Evolutionary conservation across 371 early-diverging fungal genomes (phyloP).

Genomic region (Massospora cicadina): DNA sequence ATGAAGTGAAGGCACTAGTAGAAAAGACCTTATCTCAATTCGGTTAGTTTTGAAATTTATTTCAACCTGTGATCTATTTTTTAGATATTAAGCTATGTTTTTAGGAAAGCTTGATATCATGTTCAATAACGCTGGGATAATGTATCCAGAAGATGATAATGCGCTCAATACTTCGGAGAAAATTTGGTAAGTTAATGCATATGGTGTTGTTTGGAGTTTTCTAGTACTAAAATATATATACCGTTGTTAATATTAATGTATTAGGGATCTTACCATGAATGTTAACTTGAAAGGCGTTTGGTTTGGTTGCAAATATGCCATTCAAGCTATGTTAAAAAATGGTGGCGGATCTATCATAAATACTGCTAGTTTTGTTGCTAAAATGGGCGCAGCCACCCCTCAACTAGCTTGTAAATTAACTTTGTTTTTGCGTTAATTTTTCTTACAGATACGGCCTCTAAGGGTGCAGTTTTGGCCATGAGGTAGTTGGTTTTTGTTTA

Average conservation of each 20-base stretch:
- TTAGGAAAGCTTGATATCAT: conserved; percentile 53
- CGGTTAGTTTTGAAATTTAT: conserved; percentile 23
- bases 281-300: conserved; percentile 87
- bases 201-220: too few species aligned
- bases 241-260: too few species aligned
- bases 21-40: conserved; percentile 40
- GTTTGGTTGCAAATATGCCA: conserved; percentile 72
- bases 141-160: conserved; percentile 73
- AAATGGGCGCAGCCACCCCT: conserved; percentile 77
- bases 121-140: conserved; percentile 85
- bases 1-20: conserved; percentile 47
- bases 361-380: conserved; percentile 67
- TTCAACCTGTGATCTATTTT: neutral
- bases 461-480: conserved; percentile 78
- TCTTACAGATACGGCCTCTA: conserved; percentile 58
- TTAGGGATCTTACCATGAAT: conserved; percentile 53
- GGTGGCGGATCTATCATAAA: conserved; percentile 64
- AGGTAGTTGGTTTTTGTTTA: conserved; percentile 30
- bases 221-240: too few species aligned
- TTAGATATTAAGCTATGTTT: neutral
- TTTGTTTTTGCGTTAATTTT: conserved; percentile 3
- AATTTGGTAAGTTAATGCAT: conserved; percentile 48
- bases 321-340: conserved; percentile 53
- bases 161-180: conserved; percentile 56
- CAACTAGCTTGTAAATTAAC: conserved; percentile 53